Base-by-base conservation (phyloP, 805 yeast species). In the Wickerhamomyces bisporus region DNA sequence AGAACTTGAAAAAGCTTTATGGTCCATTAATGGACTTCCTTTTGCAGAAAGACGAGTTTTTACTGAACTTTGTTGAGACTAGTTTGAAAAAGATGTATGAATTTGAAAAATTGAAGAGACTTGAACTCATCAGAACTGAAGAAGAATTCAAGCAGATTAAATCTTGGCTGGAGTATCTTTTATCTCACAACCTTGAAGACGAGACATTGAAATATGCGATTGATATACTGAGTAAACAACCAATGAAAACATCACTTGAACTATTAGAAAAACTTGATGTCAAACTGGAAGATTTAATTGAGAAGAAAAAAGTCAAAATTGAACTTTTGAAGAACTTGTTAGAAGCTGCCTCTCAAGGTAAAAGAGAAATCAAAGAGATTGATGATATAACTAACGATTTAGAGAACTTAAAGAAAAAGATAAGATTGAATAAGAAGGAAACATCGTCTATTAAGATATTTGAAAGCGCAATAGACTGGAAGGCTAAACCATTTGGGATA, bases 401-500 rank as follows among this genome's bases (percentile, higher is more conserved):
- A 26, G 63, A 52, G 23, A 48, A 41, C 23, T 39, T 61, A 35
- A 61, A 55, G 41, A 52, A 50, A 40, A 46, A 59, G 26, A 39
- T 49, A 37, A 45, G 42, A 35, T 34, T 42, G 18, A 33, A 36
- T 13, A 35, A 30, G 25, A 29, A 26, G 5, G 38, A 36, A 19
- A 29, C 34, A 23, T 28, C 32, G 12, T 15, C 33, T 12, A 32
- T 43, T 10, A 50, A 45, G 33, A 19, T 42, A 3, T 53, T 55
- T 31, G 49, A 43, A 24, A 35, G 32, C 14, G 21, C 34, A 21
- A 38, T 55, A 0, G 45, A 64, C 26, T 79, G 83, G 82, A 51
- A 52, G 17, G 75, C 81, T 0, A 66, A 58, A 39, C 81, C 84
- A 1, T 77, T 78, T 57, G 85, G 85, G 10, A 21, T n/a, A n/a